phyloP scores from a whole-genome alignment of 371 early-diverging fungal genomes.

The Mortierella sp. region DNA sequence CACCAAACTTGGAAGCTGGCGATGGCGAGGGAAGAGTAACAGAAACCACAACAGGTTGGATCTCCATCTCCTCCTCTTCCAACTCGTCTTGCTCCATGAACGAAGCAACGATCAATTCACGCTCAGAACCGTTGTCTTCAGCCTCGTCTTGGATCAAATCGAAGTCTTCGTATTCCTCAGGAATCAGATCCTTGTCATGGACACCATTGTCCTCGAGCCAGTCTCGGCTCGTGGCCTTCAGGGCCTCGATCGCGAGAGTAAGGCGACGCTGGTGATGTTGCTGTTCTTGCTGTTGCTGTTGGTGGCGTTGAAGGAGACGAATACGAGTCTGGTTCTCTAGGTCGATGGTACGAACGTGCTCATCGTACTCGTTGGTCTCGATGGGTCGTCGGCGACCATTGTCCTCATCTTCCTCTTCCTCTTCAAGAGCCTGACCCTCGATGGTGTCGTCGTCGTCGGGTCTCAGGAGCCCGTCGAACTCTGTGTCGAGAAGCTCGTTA shows the following conservation, averaged over 20 bases:
- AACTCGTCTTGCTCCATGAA: neutral
- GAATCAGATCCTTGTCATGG: conserved; percentile 11
- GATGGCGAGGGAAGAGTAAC: too few relatives aligned
- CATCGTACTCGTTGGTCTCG: conserved; percentile 5
- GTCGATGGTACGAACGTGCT: neutral
- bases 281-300: neutral
- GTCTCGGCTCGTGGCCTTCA: neutral
- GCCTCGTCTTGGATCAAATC: conserved; percentile 10
- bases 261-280: neutral
- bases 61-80: neutral
- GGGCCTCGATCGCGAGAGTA: conserved; percentile 1
- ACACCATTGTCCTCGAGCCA: conserved; percentile 22
- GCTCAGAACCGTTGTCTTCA: neutral
- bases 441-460: conserved; percentile 48
- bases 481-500: conserved; percentile 42
- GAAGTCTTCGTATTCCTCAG: conserved; percentile 16
- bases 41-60: neutral
- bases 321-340: neutral
- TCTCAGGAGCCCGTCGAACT: conserved; percentile 18
- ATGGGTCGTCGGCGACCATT: neutral
- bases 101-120: neutral
- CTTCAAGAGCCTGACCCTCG: conserved; percentile 39
- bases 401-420: conserved; percentile 28
- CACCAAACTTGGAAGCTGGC: conserved; percentile 14
- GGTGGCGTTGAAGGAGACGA: neutral